These are phyloP conservation scores for Colletotrichum trifolii DNA, from an alignment of 2,329 filamentous ascomycete species.

Conservation along the genomic window DNA sequence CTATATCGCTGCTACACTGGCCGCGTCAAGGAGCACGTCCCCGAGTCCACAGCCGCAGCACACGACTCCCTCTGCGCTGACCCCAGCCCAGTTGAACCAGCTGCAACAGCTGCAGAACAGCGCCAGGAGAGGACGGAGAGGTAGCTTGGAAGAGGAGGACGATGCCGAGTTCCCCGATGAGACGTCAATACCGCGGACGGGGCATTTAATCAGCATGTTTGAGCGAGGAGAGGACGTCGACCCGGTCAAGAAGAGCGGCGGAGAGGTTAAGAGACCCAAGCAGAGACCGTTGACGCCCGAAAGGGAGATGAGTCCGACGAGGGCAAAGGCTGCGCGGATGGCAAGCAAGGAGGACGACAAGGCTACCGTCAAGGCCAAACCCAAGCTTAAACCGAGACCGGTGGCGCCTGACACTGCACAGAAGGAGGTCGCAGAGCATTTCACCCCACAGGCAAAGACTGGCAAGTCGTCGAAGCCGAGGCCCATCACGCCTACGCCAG, in stretches of 20 bases:
- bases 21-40: slow-evolving; percentile 43
- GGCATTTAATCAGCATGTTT: slow-evolving; percentile 75
- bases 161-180: slow-evolving; percentile 57
- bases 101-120: slow-evolving; percentile 28
- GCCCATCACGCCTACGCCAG: slow-evolving; percentile 5
- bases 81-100: slow-evolving; percentile 32
- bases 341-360: slow-evolving; percentile 1
- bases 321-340: slow-evolving; percentile 29
- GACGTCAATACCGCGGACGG: slow-evolving; percentile 70
- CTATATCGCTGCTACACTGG: slow-evolving; percentile 70
- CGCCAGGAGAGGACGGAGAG: slow-evolving; percentile 40
- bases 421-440: not conserved
- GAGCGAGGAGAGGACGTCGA: slow-evolving; percentile 55
- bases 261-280: slow-evolving; percentile 36
- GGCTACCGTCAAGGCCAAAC: slow-evolving; percentile 34
- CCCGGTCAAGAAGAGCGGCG: slow-evolving; percentile 47
- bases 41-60: slow-evolving; percentile 33
- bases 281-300: slow-evolving; percentile 47
- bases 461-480: slow-evolving; percentile 7
- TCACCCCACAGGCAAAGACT: slow-evolving; percentile 6
- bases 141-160: slow-evolving; percentile 46
- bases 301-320: slow-evolving; percentile 41
- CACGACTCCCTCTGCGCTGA: slow-evolving; percentile 22
- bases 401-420: not conserved
- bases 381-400: slow-evolving; percentile 41